Percentiles rank a stretch among this genome's conserved stretches.
Evolutionary conservation across 371 early-diverging fungal genomes (phyloP).

Genomic region (Mucor irregularis): DNA sequence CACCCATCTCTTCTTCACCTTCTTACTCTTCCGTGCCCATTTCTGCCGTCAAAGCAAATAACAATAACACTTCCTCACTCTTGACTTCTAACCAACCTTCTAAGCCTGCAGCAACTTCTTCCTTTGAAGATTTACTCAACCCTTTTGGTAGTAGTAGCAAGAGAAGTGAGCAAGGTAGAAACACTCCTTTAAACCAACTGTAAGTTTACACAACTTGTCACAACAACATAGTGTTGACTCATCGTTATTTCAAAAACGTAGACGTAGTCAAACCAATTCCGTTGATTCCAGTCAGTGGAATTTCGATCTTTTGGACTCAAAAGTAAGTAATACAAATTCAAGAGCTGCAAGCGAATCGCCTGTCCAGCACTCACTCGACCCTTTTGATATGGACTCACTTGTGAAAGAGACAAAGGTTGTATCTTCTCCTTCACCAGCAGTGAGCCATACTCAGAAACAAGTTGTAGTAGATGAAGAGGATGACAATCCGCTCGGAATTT

Average conservation of each 20-base stretch:
- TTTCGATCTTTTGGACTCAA: conserved; percentile 51
- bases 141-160: conserved; percentile 29
- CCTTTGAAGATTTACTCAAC: conserved; percentile 37
- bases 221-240: not conserved
- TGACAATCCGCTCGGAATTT: conserved; percentile 48
- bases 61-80: not conserved
- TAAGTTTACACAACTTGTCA: conserved; percentile 22
- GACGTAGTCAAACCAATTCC: conserved; percentile 27
- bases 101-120: not conserved
- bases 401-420: conserved; percentile 5
- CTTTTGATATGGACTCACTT: conserved; percentile 38
- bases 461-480: conserved; percentile 20
- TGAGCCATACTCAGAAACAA: not conserved
- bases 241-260: not conserved
- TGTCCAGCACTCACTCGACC: conserved; percentile 34
- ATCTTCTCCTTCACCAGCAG: conserved; percentile 1
- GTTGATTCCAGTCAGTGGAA: conserved; percentile 48
- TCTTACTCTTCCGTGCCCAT: not conserved
- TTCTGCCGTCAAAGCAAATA: no score
- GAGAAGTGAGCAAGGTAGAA: conserved; percentile 15
- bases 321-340: not conserved
- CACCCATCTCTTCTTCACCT: not conserved
- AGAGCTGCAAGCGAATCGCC: no score
- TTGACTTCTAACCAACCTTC: not conserved
- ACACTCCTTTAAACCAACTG: conserved; percentile 48